Percentiles rank a stretch among this genome's conserved stretches.
phyloP scores from a whole-genome alignment of 768 basidiomycete species.

The Boletus rufocinnamomeus region DNA sequence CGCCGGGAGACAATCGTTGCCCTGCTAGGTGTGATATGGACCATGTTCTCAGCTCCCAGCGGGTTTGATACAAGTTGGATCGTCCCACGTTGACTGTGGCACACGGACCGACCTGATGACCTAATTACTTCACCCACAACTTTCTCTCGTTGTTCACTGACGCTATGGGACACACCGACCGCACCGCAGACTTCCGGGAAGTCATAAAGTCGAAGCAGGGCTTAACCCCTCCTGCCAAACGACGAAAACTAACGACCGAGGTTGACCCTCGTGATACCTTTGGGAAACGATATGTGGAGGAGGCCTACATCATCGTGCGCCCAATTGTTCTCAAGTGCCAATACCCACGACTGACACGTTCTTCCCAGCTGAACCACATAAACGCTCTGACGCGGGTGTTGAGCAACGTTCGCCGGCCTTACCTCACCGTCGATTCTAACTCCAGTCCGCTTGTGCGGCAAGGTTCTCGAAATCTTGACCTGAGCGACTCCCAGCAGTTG shows the following conservation, averaged over 20 bases:
- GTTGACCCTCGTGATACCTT: slow-evolving; percentile 43
- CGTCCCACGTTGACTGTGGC: neutral
- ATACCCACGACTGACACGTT: slow-evolving; percentile 1
- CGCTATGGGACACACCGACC: slow-evolving; percentile 58
- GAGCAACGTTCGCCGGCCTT: slow-evolving; percentile 75
- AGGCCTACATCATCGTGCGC: slow-evolving; percentile 72
- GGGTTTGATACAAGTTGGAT: slow-evolving; percentile 17
- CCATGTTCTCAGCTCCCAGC: slow-evolving; percentile 27
- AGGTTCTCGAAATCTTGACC: slow-evolving; percentile 53
- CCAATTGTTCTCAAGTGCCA: neutral
- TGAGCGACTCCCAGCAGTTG: slow-evolving; percentile 48
- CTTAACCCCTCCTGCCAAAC: slow-evolving; percentile 46
- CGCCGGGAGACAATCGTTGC: slow-evolving; percentile 31
- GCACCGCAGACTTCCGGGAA: slow-evolving; percentile 63
- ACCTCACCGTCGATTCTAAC: slow-evolving; percentile 76
- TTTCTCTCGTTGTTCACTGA: neutral
- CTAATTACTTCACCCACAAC: neutral
- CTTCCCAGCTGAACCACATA: slow-evolving; percentile 68
- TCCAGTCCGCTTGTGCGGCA: slow-evolving; percentile 53
- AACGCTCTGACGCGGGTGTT: slow-evolving; percentile 72
- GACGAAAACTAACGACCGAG: slow-evolving; percentile 47
- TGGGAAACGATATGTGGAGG: slow-evolving; percentile 68
- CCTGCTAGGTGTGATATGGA: slow-evolving; percentile 12
- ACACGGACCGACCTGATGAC: slow-evolving; percentile 6
- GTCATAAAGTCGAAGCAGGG: slow-evolving; percentile 50